Evolutionary conservation across 2,329 filamentous ascomycete species (phyloP).

Genomic region (Apiospora pterosperma): DNA sequence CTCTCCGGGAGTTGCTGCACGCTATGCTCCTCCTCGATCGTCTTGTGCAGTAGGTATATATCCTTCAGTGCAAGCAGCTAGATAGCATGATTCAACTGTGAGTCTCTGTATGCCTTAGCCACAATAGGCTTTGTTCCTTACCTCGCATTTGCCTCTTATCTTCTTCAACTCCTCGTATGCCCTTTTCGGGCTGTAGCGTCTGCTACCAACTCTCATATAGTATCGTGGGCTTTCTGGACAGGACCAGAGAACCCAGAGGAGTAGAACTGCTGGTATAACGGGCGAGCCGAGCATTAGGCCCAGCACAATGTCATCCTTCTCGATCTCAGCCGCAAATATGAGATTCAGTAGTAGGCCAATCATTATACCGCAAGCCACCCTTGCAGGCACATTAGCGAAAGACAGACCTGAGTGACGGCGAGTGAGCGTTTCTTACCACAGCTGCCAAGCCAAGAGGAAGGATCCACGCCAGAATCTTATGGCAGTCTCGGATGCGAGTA

Average conservation of each 20-base stretch:
- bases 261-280: conserved; percentile 22
- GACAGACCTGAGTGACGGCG: too few species aligned
- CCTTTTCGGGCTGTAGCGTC: conserved; percentile 13
- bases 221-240: conserved; percentile 34
- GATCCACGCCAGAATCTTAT: conserved; percentile 46
- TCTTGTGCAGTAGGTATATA: conserved; percentile 33
- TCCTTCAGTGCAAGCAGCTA: conserved; percentile 36
- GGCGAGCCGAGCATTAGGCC: conserved; percentile 30
- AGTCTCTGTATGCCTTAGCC: neutral
- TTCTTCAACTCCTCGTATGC: conserved; percentile 21
- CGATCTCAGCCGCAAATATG: conserved; percentile 14
- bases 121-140: neutral
- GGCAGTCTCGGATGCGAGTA: conserved; percentile 43
- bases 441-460: conserved; percentile 44
- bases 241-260: conserved; percentile 26
- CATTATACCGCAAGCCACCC: conserved; percentile 35
- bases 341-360: conserved; percentile 29
- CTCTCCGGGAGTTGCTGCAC: neutral
- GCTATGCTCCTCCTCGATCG: conserved; percentile 3
- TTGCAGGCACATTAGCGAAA: neutral
- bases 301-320: conserved; percentile 16
- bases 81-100: neutral
- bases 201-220: conserved; percentile 28
- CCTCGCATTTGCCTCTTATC: conserved; percentile 32
- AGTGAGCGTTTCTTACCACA: conserved; percentile 30